A percentile compares a stretch with the other conserved stretches of the same genome.
Evolutionary conservation across 129 eudicot genomes (phyloP).

Genomic region (Tagetes patula): DNA sequence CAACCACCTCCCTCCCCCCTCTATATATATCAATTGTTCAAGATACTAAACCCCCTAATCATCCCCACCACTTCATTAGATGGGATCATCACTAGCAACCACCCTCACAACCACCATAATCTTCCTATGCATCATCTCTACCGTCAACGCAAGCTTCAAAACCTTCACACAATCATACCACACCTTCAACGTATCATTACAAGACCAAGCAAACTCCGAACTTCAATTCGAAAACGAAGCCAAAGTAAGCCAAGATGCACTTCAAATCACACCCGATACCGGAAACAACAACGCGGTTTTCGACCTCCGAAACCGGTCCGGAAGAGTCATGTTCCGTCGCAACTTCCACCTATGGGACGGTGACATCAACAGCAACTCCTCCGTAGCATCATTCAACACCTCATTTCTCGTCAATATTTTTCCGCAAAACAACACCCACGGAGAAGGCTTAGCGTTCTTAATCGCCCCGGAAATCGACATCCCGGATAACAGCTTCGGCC

Average conservation of each 20-base stretch:
- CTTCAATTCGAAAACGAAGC: constrained; percentile 26
- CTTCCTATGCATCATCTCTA: constrained; percentile 21
- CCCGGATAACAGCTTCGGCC: constrained; percentile 53
- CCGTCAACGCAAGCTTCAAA: constrained; percentile 12
- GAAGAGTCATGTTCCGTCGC: constrained; percentile 37
- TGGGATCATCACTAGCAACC: constrained; percentile 22
- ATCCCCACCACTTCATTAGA: not conserved
- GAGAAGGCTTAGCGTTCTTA: constrained; percentile 69
- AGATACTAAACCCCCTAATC: not conserved
- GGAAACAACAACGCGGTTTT: constrained; percentile 17
- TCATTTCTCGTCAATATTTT: constrained; percentile 55
- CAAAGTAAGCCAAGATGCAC: constrained; percentile 37
- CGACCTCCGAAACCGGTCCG: constrained; percentile 33
- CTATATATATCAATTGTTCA: not conserved
- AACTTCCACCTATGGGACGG: constrained; percentile 52
- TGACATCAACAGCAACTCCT: not conserved
- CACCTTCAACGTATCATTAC: constrained; percentile 8
- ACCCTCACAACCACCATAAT: constrained; percentile 14
- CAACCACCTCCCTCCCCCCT: not conserved
- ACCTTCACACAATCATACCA: not conserved
- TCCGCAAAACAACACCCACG: constrained; percentile 26
- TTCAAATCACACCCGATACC: constrained; percentile 73
- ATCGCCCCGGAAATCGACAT: constrained; percentile 48
- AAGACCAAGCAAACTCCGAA: not conserved
- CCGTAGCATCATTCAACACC: constrained; percentile 60